Evolutionary conservation across 495 filamentous ascomycete species (phyloP).

Genomic region (Endocarpon pusillum): DNA sequence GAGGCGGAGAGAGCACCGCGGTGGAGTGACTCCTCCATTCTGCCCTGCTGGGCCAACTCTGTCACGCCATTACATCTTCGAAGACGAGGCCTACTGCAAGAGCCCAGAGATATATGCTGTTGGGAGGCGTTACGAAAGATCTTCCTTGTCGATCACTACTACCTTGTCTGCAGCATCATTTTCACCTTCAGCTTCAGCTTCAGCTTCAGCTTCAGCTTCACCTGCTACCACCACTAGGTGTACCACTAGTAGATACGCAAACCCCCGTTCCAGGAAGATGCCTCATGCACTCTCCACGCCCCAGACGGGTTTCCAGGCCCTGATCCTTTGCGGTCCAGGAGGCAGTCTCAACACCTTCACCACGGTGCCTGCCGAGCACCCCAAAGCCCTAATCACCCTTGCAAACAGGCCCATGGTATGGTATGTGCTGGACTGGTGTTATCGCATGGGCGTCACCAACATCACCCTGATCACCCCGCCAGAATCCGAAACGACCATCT

Average conservation of each 20-base stretch:
- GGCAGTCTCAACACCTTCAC: slow-evolving; percentile 85
- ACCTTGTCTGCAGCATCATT: background rate
- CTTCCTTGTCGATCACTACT: background rate
- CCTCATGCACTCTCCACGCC: slow-evolving; percentile 55
- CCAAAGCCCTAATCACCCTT: slow-evolving; percentile 80
- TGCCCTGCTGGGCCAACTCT: slow-evolving; percentile 1
- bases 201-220: background rate
- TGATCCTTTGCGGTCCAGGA: slow-evolving; percentile 86
- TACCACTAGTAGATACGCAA: slow-evolving; percentile 1
- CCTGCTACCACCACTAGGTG: no score
- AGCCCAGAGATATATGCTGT: no score
- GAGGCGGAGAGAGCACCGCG: no score
- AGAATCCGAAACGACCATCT: slow-evolving; percentile 50
- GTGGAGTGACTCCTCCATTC: slow-evolving; percentile 1
- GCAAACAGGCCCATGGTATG: slow-evolving; percentile 94
- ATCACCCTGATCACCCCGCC: slow-evolving; percentile 74
- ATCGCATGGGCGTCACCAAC: slow-evolving; percentile 65
- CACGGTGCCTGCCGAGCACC: slow-evolving; percentile 69
- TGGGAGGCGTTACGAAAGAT: no score
- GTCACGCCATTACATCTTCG: no score
- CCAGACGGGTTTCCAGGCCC: slow-evolving; percentile 70
- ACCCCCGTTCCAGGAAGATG: slow-evolving; percentile 33
- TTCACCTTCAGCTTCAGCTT: background rate
- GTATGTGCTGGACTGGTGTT: slow-evolving; percentile 85
- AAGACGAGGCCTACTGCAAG: no score